Evolutionary conservation across 352 stramenopile genomes (phyloP).

Genomic region (Globisporangium emineosum): DNA sequence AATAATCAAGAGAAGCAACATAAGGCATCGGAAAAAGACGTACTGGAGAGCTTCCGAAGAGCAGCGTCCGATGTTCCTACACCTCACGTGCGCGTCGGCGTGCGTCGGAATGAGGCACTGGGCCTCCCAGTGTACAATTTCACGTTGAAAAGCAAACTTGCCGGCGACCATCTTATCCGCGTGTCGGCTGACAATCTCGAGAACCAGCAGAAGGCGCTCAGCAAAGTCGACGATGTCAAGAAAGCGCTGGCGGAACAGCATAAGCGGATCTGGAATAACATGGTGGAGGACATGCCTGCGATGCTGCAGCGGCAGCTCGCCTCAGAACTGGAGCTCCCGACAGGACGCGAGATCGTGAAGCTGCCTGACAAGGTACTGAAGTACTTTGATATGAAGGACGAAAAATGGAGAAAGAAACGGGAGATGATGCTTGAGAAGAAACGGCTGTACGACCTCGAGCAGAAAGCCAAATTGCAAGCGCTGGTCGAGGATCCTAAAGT

Average conservation of each 20-base stretch:
- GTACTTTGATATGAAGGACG: not conserved
- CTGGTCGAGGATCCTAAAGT: not conserved
- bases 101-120: constrained; percentile 9
- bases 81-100: constrained; percentile 18
- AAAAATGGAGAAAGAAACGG: not conserved
- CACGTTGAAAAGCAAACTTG: constrained; percentile 10
- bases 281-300: not conserved
- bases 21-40: not conserved
- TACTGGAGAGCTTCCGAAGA: not conserved
- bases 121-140: constrained; percentile 17
- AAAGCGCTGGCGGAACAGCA: constrained; percentile 9
- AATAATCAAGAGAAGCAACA: not conserved
- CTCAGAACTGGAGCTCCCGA: constrained; percentile 3
- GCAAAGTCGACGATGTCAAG: constrained; percentile 16
- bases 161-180: constrained; percentile 11
- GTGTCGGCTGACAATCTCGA: constrained; percentile 18
- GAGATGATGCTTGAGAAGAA: not conserved
- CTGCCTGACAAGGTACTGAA: not conserved
- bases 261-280: not conserved
- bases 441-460: not conserved
- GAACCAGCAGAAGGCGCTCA: constrained; percentile 16
- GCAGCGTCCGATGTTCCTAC: not conserved
- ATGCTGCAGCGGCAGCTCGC: constrained; percentile 6
- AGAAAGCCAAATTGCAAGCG: not conserved
- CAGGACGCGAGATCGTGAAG: not conserved